phyloP scores from a whole-genome alignment of 1,139 yeast species.

The Yamadazyma friedrichii region DNA sequence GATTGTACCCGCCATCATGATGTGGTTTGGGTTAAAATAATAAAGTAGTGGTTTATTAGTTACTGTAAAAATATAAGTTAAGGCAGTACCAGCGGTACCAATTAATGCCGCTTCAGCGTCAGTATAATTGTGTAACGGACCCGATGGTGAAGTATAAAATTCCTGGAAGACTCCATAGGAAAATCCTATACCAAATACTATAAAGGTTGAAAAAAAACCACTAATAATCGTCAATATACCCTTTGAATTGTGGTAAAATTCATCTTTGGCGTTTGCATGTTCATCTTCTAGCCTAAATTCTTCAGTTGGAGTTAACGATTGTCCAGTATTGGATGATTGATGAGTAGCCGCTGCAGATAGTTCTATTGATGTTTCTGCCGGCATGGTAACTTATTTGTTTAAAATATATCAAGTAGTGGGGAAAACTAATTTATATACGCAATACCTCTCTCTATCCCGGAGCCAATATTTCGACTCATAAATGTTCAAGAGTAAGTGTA shows the following conservation, averaged over 20 bases:
- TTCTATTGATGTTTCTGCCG: no score
- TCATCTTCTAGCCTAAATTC: slow-evolving; percentile 4
- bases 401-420: no score
- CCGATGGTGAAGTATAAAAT: slow-evolving; percentile 24
- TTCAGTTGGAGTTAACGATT: slow-evolving; percentile 1
- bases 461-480: no score
- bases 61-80: slow-evolving; percentile 27
- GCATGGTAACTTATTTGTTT: no score
- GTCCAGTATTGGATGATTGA: not conserved
- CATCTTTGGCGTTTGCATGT: slow-evolving; percentile 1
- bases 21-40: slow-evolving; percentile 18
- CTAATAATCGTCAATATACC: slow-evolving; percentile 18
- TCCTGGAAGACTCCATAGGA: slow-evolving; percentile 38
- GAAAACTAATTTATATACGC: no score
- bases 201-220: slow-evolving; percentile 32
- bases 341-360: no score
- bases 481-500: no score
- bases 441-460: no score
- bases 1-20: slow-evolving; percentile 26
- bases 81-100: slow-evolving; percentile 27
- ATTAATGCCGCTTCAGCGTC: slow-evolving; percentile 29
- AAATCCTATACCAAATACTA: slow-evolving; percentile 34
- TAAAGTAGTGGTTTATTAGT: slow-evolving; percentile 22
- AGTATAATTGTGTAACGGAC: slow-evolving; percentile 23
- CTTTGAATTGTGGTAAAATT: slow-evolving; percentile 4